Base-by-base conservation (phyloP, 2,329 filamentous ascomycete genomes). In the Sarocladium kiliense region DNA sequence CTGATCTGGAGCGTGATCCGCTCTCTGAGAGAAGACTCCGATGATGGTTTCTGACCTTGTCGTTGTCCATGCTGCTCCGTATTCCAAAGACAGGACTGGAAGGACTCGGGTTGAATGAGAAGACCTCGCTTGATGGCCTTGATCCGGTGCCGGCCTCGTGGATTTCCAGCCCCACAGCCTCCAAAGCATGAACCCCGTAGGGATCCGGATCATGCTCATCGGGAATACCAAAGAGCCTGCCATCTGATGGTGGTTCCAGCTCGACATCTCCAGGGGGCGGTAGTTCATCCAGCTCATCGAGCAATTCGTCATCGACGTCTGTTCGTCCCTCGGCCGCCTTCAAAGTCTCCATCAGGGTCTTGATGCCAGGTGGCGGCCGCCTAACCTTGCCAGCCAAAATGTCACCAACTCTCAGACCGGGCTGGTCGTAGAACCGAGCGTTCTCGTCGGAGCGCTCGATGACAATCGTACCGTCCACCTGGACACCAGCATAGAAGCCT, bases 381-480 rank as follows among this genome's bases (percentile, higher is more conserved):
- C 60, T 57, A 5, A 74, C 68, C 51, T 77, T 72, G 5, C 77
- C 77, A 3, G 66, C 69, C 12, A 81, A 59, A 47, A 81, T 80
- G 49, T 71, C 69, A 4, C 71, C 65, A 3, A 74, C 76, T 12
- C 30, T 19, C 18, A 53, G 5, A 0, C 71, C 61, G 18, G 80
- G 65, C 23, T 65, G 62, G 19, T 88, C 77, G 66, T 95, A 96
- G 65, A 96, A 96, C 7, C 83, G 81, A 55, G 89, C 87, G 63
- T 96, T 96, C 65, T 93, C 91, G 59, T 92, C 89, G 1, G 80
- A 85, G 32, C 91, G 81, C 68, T 94, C 89, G 44, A 93, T 88
- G 51, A 96, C 79, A 14, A 95, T 81, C 0, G 91, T 95, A 19
- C 91, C 91, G 64, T 96, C 91, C 18, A 95, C 80, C 63, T 93